phyloP scores from a whole-genome alignment of 179 eudicot genomes.

The Camellia oleifera region DNA sequence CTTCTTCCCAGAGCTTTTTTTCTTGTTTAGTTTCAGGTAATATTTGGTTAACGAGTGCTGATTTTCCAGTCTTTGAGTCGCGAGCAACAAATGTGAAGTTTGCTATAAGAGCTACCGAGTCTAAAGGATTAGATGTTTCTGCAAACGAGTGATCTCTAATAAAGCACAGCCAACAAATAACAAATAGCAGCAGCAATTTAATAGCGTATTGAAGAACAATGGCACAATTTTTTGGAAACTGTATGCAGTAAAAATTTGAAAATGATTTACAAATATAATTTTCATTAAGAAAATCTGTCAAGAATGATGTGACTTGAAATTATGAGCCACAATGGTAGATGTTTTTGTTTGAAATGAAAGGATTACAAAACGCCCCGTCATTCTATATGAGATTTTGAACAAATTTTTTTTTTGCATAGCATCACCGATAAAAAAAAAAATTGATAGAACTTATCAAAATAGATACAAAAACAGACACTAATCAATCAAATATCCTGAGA shows the following conservation, averaged over 20 bases:
- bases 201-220: neutral
- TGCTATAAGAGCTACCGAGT: constrained; percentile 78
- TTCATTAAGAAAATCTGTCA: no score
- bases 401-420: no score
- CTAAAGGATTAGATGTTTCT: constrained; percentile 38
- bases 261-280: no score
- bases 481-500: no score
- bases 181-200: constrained; percentile 9
- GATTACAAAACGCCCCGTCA: no score
- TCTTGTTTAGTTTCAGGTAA: constrained; percentile 79
- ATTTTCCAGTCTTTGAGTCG: constrained; percentile 71
- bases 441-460: no score
- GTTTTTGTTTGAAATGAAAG: no score
- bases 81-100: constrained; percentile 98
- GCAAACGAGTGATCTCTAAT: constrained; percentile 17
- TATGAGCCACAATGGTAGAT: no score
- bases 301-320: no score
- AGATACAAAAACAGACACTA: no score
- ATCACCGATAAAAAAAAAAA: no score
- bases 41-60: constrained; percentile 78
- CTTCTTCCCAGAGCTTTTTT: constrained; percentile 67
- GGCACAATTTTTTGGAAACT: neutral
- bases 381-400: no score
- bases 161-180: neutral
- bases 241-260: neutral